Evolutionary conservation across 139 green algal genomes (phyloP), one percentile per base, ranked within the genome.

Genomic region (Parachlorella kessleri): DNA sequence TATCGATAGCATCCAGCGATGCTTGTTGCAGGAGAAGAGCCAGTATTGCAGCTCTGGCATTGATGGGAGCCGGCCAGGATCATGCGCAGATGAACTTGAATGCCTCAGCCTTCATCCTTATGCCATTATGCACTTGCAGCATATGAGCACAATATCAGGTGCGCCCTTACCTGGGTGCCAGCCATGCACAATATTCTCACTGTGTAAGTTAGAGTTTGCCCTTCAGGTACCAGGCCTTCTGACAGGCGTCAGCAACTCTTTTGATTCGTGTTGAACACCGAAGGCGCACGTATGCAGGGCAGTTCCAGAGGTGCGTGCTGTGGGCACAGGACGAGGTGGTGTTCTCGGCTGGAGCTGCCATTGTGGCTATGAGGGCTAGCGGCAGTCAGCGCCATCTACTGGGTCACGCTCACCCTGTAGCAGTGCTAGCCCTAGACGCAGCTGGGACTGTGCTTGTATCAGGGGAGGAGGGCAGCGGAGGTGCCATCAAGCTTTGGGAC

Each of bases 401-500:
- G 24, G 91, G 90, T 2, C 92, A 95, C 66, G 88, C 75, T 30
- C 74, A 84, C 0, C 75, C 81, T 37, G 88, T 96, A 37, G 82
- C 72, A 28, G 84, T 83, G n/a, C 53, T 95, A 41, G 90, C 90
- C 8, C 84, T 93, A 37, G 80, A 76, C 38, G 80, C 55, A 0
- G 79, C 87, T 10, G 91, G 88, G 28, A n/a, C 10, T 10, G 24
- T 91, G 39, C 81, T 97, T 66, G 91, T 87, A 0, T 91, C 86
- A 38, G 90, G 75, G 8, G 90, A 97, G 80, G 93, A 95, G 73
- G 93, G 93, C 38, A 82, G 84, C 71, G 70, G 88, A 10, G 79
- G 86, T 0, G 5, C 91, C 6, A 83, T 96, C 30, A 83, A 91
- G n/a, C 41, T 96, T 18, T 97, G 93, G 93, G 88, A 93, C 76